Percentiles rank a stretch among this genome's conserved stretches.
These are phyloP conservation scores for Candida germanica DNA, from an alignment of 805 yeast species.

Conservation along the genomic window DNA sequence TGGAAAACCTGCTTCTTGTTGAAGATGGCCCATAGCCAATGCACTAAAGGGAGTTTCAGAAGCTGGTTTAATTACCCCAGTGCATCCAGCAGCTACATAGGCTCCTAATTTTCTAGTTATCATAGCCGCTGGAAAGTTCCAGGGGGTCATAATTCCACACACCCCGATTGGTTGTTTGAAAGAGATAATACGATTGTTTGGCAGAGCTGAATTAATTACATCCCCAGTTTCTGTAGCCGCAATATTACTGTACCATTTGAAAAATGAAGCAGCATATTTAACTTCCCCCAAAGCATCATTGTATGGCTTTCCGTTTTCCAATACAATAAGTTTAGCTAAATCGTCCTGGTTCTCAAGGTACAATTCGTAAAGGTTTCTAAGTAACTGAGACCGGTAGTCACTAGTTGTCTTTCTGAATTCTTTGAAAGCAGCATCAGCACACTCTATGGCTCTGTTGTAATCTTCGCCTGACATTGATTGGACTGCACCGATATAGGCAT, in stretches of 20 bases:
- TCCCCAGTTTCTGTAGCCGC: constrained; percentile 75
- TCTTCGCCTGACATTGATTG: constrained; percentile 52
- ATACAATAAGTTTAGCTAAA: constrained; percentile 58
- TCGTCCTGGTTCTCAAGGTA: constrained; percentile 60
- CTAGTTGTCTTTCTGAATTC: constrained; percentile 52
- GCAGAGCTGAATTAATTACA: constrained; percentile 52
- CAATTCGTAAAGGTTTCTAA: constrained; percentile 50
- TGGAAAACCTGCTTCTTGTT: constrained; percentile 68
- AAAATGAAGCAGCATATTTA: constrained; percentile 65
- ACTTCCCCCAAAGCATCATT: constrained; percentile 75
- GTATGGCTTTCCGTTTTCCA: constrained; percentile 74
- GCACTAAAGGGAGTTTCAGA: constrained; percentile 74
- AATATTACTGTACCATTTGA: constrained; percentile 87
- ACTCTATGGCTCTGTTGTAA: constrained; percentile 50
- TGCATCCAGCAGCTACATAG: constrained; percentile 77
- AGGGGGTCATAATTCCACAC: constrained; percentile 75
- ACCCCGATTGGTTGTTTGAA: constrained; percentile 78
- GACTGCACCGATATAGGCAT: constrained; percentile 48
- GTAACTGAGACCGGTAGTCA: constrained; percentile 52
- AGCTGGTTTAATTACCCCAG: constrained; percentile 75
- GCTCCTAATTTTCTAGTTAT: constrained; percentile 73
- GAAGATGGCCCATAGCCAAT: constrained; percentile 59
- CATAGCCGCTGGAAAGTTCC: constrained; percentile 86
- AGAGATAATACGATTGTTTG: constrained; percentile 51
- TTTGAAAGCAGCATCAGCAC: constrained; percentile 53